Evolutionary conservation across 2,329 filamentous ascomycete genomes (phyloP), one percentile per base, ranked within the genome.

Genomic region (Clonostachys solani): DNA sequence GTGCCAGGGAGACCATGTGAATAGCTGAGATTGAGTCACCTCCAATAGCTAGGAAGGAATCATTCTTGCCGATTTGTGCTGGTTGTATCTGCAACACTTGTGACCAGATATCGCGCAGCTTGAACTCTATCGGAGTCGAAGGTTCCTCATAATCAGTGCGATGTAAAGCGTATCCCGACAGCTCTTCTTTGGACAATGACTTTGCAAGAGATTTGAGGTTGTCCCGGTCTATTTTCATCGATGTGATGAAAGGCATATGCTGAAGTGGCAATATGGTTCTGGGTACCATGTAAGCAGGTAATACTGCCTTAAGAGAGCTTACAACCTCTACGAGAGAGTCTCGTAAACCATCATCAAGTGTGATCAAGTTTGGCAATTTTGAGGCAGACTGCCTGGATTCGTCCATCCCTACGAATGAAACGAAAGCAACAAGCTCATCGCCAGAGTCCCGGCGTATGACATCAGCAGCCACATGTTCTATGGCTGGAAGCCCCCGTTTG

Each of bases 131-230:
- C 16, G 47, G 12, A 8, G 45, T 46, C 7, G 45, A 42, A n/a
- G 45, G 45, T 16, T 34, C 43, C 37, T 18, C 43, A 51, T 29
- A 4, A 12, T 5, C 42, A 12, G 42, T 43, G 13, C 50, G 54
- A 43, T 61, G 54, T 45, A 61, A 59, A 56, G 12, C 60, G 57
- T 34, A 65, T 61, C 6, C 58, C 54, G 66, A 60, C 13, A 69
- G 58, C 9, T 67, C 61, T 44, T 63, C 63, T 9, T 63, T 54
- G 9, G 57, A 64, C 52, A 70, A 55, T 5, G 15, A n/a, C 6
- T 61, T 57, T 5, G 59, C 67, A n/a, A 70, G 47, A 47, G 68
- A 65, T 17, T 64, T 1, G 49, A 53, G 46, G 10, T 17, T 46
- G 19, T 47, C 47, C 15, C 50, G 34, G 35, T 52, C 49, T 7